These are phyloP conservation scores for Lichtheimia hyalospora DNA, from an alignment of 371 early-diverging fungal genomes.

Conservation along the genomic window DNA sequence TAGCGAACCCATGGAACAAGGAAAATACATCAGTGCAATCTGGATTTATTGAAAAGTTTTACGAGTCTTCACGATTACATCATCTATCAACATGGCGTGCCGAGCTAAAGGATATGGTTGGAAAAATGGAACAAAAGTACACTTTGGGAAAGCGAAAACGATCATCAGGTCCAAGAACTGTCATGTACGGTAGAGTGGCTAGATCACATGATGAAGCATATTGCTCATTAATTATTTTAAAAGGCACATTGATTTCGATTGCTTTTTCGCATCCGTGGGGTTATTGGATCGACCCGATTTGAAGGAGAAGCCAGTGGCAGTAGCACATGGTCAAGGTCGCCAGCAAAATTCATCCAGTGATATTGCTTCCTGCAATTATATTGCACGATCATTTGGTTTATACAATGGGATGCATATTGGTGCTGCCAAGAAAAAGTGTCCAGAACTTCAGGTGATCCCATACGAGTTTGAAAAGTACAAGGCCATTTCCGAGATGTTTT, in stretches of 20 bases:
- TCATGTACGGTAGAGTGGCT: too few relatives aligned
- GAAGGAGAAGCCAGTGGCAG: constrained; percentile 56
- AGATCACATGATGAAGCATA: too few relatives aligned
- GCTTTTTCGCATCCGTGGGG: constrained; percentile 89
- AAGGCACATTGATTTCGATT: constrained; percentile 93
- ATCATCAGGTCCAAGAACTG: constrained; percentile 13
- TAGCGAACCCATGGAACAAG: constrained; percentile 44
- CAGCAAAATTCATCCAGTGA: constrained; percentile 40
- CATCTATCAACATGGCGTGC: constrained; percentile 82
- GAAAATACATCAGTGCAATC: constrained; percentile 46
- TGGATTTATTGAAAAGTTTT: constrained; percentile 76
- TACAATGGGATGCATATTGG: constrained; percentile 71
- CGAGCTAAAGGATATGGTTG: constrained; percentile 66
- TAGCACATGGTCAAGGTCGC: constrained; percentile 34
- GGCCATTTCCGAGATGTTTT: constrained; percentile 64
- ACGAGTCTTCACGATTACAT: constrained; percentile 79
- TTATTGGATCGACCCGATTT: constrained; percentile 69
- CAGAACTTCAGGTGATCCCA: constrained; percentile 60
- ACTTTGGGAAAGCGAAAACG: constrained; percentile 10
- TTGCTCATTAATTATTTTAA: too few relatives aligned
- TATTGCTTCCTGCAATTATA: constrained; percentile 78
- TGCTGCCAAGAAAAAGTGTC: constrained; percentile 63
- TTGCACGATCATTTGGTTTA: constrained; percentile 71
- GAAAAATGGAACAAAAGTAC: constrained; percentile 29
- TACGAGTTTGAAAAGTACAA: constrained; percentile 86